Base-by-base conservation (phyloP, 208 protist species). In the Tritrichomonas musculus region DNA sequence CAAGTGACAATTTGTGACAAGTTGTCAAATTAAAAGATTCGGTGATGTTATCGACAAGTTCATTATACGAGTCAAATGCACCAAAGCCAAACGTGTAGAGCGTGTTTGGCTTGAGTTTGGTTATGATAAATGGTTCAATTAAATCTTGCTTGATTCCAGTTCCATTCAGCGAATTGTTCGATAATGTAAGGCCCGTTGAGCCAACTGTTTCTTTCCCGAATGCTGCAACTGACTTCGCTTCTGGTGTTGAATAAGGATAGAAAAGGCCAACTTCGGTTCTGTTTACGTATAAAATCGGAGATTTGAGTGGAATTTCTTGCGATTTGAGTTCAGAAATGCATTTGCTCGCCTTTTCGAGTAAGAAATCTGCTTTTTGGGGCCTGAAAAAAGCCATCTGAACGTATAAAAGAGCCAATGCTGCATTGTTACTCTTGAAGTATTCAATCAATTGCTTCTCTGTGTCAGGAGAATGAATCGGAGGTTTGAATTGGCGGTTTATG, bases 311-410 rank as follows among this genome's bases (percentile, higher is more conserved):
- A 27, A 57, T 33, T 57, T 88, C 47, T 25, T 47, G 8, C 73
- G 33, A n/a, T 25, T 47, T 5, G n/a, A 49, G 14, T 53, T 88
- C 77, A 5, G 44, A 57, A 17, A 88, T 20, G n/a, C 47, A 57
- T 57, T 47, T 33, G 8, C 41, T 57, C 33, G 77, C 77, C 22
- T 88, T 88, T 27, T 88, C 47, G 57, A 88, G 77, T 44, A 88
- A 88, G 39, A 30, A 9, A 39, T 14, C 47, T 60, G 77, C 77
- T 50, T 57, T 88, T 27, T 13, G 39, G 33, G 77, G 77, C 4
- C 77, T 53, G 47, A 88, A 88, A 49, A 88, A 88, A 39, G 77
- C 33, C 77, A 88, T 88, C 39, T 88, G 77, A 39, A 57, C 57
- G 17, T 60, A 88, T 39, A 88, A 33, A 88, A 88, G 44, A 39